Evolutionary conservation across 2,329 filamentous ascomycete genomes (phyloP), one percentile per base, ranked within the genome.

Genomic region (Fusarium musae): DNA sequence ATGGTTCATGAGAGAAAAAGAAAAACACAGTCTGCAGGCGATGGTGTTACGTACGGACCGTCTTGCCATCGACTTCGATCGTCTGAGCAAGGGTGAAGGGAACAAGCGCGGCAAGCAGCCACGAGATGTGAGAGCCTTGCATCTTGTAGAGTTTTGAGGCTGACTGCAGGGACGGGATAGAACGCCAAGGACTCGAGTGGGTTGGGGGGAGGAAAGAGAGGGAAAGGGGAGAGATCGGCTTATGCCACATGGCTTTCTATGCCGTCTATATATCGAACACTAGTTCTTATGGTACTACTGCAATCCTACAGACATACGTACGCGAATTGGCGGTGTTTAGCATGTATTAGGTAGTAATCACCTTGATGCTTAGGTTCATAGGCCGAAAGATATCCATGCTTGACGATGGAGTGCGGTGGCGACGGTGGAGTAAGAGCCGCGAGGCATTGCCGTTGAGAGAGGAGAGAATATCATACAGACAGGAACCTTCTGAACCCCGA

Each of bases 21-120:
- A 36, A 52, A 34, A 36, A n/a, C 26, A 26, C 1, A 17, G n/a
- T 39, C 26, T 43, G 47, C 34, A 63, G 37, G 57, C 34, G 40
- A 23, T n/a, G 19, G 19, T 56, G 53, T 59, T 50, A 74, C 72
- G 36, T 75, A 75, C 73, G 53, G 39, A 75, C 69, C 13, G 66
- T 23, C 62, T 75, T 32, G 60, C 73, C 73, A 42, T 73, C 69
- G 47, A 75, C 66, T 7, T 63, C 62, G 53, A 75, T 75, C 16
- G 73, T 75, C 66, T 75, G 73, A 32, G 66, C 69, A 50, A 73
- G 58, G 44, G 72, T 46, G 30, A 69, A 30, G 13, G 59, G 67
- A 36, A 70, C 32, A 32, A 66, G 54, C 36, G 47, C 72, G 43
- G 66, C 65, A 46, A 75, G 52, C 28, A 75, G 69, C 73, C 73